Conservation (phyloP, 164 flowering plant species). For the Cinnamomum micranthum region DNA sequence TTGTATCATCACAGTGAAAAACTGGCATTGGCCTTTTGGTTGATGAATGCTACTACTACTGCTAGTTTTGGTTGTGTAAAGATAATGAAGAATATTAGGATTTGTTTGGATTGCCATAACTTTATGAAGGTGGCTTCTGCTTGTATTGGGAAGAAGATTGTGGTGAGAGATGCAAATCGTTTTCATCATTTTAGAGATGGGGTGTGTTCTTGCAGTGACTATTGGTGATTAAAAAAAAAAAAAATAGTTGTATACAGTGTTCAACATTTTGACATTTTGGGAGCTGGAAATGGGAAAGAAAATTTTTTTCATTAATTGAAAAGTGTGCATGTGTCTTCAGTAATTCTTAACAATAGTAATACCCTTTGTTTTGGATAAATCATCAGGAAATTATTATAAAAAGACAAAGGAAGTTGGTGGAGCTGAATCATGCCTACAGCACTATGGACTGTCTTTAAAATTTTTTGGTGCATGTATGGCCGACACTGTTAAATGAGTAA, state of each 20-base stretch:
- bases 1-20: constrained; percentile 75
- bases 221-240: constrained; percentile 41
- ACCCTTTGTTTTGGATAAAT: too few species aligned
- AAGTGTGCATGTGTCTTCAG: too few species aligned
- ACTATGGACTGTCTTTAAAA: too few species aligned
- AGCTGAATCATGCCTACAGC: too few species aligned
- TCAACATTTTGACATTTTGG: neutral
- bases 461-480: too few species aligned
- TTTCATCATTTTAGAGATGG: constrained; percentile 63
- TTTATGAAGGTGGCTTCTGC: constrained; percentile 68
- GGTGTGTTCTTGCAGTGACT: constrained; percentile 73
- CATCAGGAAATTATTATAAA: too few species aligned
- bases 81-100: constrained; percentile 72
- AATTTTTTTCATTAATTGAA: too few species aligned
- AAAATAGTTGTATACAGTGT: neutral
- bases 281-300: neutral
- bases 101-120: constrained; percentile 73
- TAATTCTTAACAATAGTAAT: too few species aligned
- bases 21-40: constrained; percentile 62
- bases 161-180: constrained; percentile 72
- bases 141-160: constrained; percentile 47
- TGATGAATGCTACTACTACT: constrained; percentile 22
- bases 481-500: too few species aligned
- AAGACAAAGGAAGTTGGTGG: too few species aligned
- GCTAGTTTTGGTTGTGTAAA: constrained; percentile 22